Evolutionary conservation across 1,284 basidiomycete species (phyloP).

Genomic region (Clitocybe nebularis): DNA sequence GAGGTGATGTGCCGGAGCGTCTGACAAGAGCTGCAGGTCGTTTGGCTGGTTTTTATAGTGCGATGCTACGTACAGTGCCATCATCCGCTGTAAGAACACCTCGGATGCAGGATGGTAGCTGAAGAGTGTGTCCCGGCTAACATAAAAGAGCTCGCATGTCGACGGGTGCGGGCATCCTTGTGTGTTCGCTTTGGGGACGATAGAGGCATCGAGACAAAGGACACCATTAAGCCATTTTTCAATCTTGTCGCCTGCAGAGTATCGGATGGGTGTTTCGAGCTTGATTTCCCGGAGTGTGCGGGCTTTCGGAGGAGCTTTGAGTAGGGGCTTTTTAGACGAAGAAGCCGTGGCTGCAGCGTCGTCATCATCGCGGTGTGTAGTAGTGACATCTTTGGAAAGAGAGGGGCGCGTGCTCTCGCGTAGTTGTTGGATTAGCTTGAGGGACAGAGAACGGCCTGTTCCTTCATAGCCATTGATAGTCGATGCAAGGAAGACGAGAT

Average conservation of each 20-base stretch:
- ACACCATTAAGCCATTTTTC: constrained; percentile 94
- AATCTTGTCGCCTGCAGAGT: constrained; percentile 82
- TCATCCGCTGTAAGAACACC: constrained; percentile 96
- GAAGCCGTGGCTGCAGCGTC: constrained; percentile 40
- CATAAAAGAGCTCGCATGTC: constrained; percentile 92
- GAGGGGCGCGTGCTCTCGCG: constrained; percentile 82
- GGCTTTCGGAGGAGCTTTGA: constrained; percentile 60
- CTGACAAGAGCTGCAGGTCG: constrained; percentile 93
- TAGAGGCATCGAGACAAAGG: constrained; percentile 91
- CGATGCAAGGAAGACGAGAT: constrained; percentile 97
- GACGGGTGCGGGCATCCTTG: constrained; percentile 92
- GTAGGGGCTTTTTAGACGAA: constrained; percentile 46
- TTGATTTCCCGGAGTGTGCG: constrained; percentile 92
- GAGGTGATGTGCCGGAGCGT: constrained; percentile 95
- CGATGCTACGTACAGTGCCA: constrained; percentile 94
- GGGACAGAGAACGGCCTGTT: constrained; percentile 93
- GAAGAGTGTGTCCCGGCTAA: constrained; percentile 95
- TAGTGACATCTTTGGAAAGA: constrained; percentile 52
- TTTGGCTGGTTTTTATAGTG: constrained; percentile 99
- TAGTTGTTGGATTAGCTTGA: constrained; percentile 97
- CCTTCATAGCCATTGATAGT: constrained; percentile 99
- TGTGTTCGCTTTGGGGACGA: constrained; percentile 54
- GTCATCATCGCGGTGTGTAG: constrained; percentile 39
- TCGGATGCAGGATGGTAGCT: constrained; percentile 97
- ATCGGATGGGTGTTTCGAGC: constrained; percentile 94